Evolutionary conservation across 345 rosid species (phyloP).

Genomic region (Boechera retrofracta): DNA sequence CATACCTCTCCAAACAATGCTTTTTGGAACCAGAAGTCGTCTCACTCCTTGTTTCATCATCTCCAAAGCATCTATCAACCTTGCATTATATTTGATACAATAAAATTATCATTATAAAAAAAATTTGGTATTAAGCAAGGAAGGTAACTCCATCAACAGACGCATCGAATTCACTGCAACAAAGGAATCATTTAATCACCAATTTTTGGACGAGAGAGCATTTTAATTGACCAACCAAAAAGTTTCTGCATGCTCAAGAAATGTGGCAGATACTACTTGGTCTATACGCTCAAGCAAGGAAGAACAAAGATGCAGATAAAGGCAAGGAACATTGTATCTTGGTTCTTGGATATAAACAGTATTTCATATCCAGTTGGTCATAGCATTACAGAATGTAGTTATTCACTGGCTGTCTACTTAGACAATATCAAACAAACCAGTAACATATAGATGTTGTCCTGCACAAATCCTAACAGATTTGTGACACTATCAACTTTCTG

Average conservation of each 20-base stretch:
- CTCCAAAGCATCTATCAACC: conserved; percentile 93
- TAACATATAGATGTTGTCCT: not conserved
- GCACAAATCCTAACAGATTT: conserved; percentile 8
- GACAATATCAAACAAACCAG: not conserved
- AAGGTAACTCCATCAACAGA: conserved; percentile 23
- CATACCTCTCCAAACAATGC: conserved; percentile 86
- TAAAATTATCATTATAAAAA: conserved; percentile 28
- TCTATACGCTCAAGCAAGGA: not conserved
- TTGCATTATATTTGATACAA: conserved; percentile 42
- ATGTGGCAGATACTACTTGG: not conserved
- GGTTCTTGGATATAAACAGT: not conserved
- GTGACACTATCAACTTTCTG: not conserved
- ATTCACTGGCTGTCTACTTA: conserved; percentile 8
- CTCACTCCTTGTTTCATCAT: conserved; percentile 98
- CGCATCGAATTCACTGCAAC: conserved; percentile 13
- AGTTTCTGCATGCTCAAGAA: not conserved
- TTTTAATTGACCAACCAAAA: not conserved
- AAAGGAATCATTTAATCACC: not conserved
- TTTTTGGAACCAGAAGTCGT: conserved; percentile 86
- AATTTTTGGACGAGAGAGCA: not conserved
- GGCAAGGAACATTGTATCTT: conserved; percentile 9
- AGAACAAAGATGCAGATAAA: conserved; percentile 7
- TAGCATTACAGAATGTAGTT: not conserved
- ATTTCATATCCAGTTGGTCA: not conserved
- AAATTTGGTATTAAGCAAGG: not conserved